Conservation (phyloP, 148 eudicot species). For the Silene conica region DNA sequence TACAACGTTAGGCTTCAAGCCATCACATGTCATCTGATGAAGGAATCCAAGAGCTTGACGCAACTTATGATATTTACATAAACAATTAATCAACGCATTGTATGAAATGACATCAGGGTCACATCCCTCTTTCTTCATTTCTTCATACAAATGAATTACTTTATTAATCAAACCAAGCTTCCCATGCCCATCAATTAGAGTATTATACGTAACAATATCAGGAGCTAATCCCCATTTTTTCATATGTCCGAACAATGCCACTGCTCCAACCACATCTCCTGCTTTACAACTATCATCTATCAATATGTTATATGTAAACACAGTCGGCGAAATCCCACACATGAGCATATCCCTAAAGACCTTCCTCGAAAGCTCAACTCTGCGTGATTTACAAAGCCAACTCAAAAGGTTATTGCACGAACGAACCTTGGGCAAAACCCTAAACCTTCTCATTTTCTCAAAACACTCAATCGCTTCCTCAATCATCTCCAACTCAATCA, state of each 20-base stretch:
- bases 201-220: constrained; percentile 85
- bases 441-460: constrained; percentile 49
- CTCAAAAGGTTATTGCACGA: constrained; percentile 79
- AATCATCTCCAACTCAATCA: constrained; percentile 64
- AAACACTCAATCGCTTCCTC: constrained; percentile 82
- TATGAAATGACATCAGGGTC: constrained; percentile 76
- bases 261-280: constrained; percentile 56
- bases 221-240: constrained; percentile 52
- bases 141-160: constrained; percentile 44
- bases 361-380: constrained; percentile 37
- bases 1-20: constrained; percentile 76
- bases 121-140: constrained; percentile 65
- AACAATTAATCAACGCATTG: constrained; percentile 78
- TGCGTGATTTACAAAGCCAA: constrained; percentile 46
- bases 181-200: constrained; percentile 82
- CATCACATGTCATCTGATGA: constrained; percentile 56
- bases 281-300: constrained; percentile 75
- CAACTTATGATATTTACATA: constrained; percentile 66
- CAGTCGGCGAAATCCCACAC: constrained; percentile 61
- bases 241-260: constrained; percentile 56
- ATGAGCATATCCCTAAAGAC: constrained; percentile 59
- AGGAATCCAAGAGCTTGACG: constrained; percentile 67
- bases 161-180: constrained; percentile 64
- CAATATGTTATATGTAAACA: constrained; percentile 82
- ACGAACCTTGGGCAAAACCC: constrained; percentile 68